phyloP scores from a whole-genome alignment of 2,329 filamentous ascomycete species.

The Neoarthrinium moseri region DNA sequence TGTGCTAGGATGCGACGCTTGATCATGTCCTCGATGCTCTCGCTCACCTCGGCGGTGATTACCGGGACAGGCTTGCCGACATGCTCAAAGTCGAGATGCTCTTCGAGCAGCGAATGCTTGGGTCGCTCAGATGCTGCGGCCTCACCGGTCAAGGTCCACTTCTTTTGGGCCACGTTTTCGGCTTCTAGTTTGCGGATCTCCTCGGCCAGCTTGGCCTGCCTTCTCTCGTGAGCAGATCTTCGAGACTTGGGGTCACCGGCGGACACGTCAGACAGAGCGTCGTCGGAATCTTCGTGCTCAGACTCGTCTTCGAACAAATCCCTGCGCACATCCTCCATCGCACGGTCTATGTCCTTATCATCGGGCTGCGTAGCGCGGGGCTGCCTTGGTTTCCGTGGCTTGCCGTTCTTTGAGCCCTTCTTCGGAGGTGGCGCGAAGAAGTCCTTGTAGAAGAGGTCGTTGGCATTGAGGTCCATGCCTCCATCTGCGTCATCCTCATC shows the following conservation, averaged over 20 bases:
- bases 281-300: constrained; percentile 63
- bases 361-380: constrained; percentile 42
- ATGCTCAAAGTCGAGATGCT: constrained; percentile 94
- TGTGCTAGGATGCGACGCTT: constrained; percentile 87
- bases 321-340: constrained; percentile 82
- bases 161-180: constrained; percentile 82
- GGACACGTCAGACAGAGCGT: constrained; percentile 64
- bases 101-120: constrained; percentile 86
- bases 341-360: constrained; percentile 71
- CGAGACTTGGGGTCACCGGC: constrained; percentile 70
- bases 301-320: constrained; percentile 84
- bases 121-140: constrained; percentile 80
- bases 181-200: constrained; percentile 92
- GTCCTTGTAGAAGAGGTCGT: constrained; percentile 86
- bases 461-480: constrained; percentile 64
- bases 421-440: constrained; percentile 86
- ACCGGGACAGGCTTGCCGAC: constrained; percentile 92
- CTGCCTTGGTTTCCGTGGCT: constrained; percentile 38
- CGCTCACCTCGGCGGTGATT: constrained; percentile 86
- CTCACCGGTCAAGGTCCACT: constrained; percentile 90
- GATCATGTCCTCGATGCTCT: constrained; percentile 90
- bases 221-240: constrained; percentile 80
- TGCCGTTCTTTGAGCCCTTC: constrained; percentile 62
- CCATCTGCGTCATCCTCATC: constrained; percentile 58
- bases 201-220: constrained; percentile 80